Conservation (phyloP, 306 rosid genomes). For the Vigna trinervia region DNA sequence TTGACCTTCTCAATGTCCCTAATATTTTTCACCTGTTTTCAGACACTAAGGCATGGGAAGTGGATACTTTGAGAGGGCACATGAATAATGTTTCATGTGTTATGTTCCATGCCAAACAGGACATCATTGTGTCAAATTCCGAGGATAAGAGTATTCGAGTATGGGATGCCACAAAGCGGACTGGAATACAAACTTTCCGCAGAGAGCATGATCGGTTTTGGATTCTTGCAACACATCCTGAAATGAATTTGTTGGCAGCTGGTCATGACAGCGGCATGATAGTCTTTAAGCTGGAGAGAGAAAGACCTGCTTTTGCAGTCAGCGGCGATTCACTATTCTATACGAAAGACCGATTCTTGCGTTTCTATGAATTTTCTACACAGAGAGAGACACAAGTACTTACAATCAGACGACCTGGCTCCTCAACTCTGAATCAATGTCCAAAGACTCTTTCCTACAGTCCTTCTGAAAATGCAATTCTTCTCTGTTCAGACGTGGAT, state of each 20-base stretch:
- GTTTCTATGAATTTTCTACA: slow-evolving; percentile 79
- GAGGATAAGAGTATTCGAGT: slow-evolving; percentile 97
- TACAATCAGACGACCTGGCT: slow-evolving; percentile 88
- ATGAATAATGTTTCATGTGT: slow-evolving; percentile 97
- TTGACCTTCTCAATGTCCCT: slow-evolving; percentile 25
- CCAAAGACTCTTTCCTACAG: slow-evolving; percentile 89
- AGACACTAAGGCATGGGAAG: slow-evolving; percentile 99
- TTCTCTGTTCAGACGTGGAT: slow-evolving; percentile 86
- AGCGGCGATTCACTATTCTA: slow-evolving; percentile 87
- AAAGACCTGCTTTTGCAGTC: slow-evolving; percentile 84
- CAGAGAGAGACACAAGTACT: slow-evolving; percentile 84
- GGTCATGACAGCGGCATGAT: slow-evolving; percentile 99
- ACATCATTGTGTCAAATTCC: slow-evolving; percentile 91
- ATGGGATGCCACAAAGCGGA: slow-evolving; percentile 94
- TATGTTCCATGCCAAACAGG: slow-evolving; percentile 96
- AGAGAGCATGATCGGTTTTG: slow-evolving; percentile 97
- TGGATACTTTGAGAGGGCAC: slow-evolving; percentile 97
- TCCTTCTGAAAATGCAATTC: slow-evolving; percentile 87
- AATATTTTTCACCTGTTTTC: slow-evolving; percentile 45
- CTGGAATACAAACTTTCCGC: slow-evolving; percentile 95
- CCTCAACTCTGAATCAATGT: slow-evolving; percentile 76
- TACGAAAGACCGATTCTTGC: slow-evolving; percentile 83
- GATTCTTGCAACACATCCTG: slow-evolving; percentile 97
- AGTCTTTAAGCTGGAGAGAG: slow-evolving; percentile 94
- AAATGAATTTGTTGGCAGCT: slow-evolving; percentile 96